Base-by-base conservation (phyloP, 495 filamentous ascomycete genomes). In the Aspergillus conjunctus region DNA sequence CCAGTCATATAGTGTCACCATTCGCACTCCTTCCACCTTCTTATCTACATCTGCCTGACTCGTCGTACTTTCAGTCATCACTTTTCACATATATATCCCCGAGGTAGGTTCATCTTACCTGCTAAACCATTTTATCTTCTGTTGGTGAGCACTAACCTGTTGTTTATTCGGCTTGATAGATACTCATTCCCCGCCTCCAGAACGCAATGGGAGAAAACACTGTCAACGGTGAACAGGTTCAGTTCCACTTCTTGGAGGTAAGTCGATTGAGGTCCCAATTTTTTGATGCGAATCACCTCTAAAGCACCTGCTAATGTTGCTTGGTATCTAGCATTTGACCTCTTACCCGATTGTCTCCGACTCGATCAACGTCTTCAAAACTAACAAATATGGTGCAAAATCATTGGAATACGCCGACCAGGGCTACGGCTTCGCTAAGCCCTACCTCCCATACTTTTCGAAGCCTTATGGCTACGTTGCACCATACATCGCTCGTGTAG, bases 281-380 rank as follows among this genome's bases (percentile, higher is more conserved):
- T 26, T 37, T 26, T 15, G 54, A 17, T 33, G 30, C 15, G 58
- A 37, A 62, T 37, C 22, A 52, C 59, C 20, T 60, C 41, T 54
- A n/a, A 18, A 12, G 14, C 31, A 39, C 41, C 18, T n/a, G 43
- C 58, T 60, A 3, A 60, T 43, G n/a, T 10, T 54, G 21, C 22
- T 64, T 7, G 21, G 34, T 46, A 45, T 49, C 33, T 43, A 95
- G 89, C 93, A 98, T 71, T 83, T 98, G 61, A 82, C 83, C 41
- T 88, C 86, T 61, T 97, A 95, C 78, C 94, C 94, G 10, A 76
- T 94, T 54, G 83, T 98, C 71, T 87, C 85, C 66, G 92, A 96
- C 73, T 79, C 85, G 67, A 86, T 97, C 76, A 71, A 78, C 39
- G 84, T 84, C 70, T 89, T 93, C 83, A 91, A 93, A 70, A 79